phyloP scores from a whole-genome alignment of 768 basidiomycete species.

The Basidioascus undulatus region DNA sequence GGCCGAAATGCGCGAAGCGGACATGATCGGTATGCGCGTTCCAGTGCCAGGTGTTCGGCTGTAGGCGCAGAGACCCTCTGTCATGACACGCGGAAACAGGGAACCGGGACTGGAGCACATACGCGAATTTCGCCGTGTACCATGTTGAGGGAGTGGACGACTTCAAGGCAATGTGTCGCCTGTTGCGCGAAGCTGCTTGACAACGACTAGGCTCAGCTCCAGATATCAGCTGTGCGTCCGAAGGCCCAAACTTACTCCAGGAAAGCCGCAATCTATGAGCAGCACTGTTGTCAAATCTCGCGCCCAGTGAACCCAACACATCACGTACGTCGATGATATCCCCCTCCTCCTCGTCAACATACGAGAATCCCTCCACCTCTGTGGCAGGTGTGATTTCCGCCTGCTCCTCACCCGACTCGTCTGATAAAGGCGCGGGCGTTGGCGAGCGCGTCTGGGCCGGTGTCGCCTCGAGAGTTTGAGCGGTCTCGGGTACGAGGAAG shows the following conservation, averaged over 20 bases:
- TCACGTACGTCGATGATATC: no score
- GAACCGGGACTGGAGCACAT: not conserved
- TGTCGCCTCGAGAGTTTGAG: no score
- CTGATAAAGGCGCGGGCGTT: no score
- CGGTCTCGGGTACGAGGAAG: no score
- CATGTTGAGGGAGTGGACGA: conserved; percentile 35
- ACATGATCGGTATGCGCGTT: conserved; percentile 45
- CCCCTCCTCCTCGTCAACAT: no score
- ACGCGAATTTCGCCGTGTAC: conserved; percentile 43
- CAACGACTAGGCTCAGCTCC: not conserved
- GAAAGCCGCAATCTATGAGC: conserved; percentile 49
- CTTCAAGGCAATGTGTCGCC: conserved; percentile 44
- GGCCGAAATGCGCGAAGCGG: conserved; percentile 48
- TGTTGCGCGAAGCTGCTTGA: conserved; percentile 40
- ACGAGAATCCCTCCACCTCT: no score
- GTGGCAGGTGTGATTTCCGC: no score
- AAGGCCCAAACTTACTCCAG: conserved; percentile 30
- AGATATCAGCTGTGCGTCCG: not conserved
- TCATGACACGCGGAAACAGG: not conserved
- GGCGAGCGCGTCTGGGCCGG: no score
- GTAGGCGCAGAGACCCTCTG: conserved; percentile 22
- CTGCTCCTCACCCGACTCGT: no score
- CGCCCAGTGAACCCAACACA: no score
- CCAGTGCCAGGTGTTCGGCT: conserved; percentile 51
- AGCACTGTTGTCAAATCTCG: no score